These are phyloP conservation scores for Naegleria gruberi DNA, from an alignment of 208 protist species.

Conservation along the genomic window DNA sequence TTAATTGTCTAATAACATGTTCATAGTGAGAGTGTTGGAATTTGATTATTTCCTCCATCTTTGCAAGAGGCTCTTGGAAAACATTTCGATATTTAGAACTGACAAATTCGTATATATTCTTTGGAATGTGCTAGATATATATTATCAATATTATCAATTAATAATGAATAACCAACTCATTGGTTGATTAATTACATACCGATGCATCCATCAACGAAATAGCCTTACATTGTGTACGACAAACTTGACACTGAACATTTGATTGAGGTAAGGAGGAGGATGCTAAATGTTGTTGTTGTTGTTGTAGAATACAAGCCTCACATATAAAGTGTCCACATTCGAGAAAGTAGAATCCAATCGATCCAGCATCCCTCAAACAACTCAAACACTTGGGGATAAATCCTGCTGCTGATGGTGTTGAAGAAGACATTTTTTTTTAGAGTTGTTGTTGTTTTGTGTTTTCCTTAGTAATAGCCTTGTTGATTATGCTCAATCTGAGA, in stretches of 20 bases:
- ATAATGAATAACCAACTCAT: background rate
- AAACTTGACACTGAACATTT: background rate
- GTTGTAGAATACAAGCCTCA: background rate
- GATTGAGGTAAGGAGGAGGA: too few species aligned
- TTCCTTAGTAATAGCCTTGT: too few species aligned
- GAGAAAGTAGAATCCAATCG: background rate
- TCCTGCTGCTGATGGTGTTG: too few species aligned
- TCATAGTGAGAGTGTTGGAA: background rate
- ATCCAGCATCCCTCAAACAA: background rate
- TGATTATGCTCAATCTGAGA: too few species aligned
- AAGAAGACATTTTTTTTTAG: too few species aligned
- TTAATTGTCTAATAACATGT: background rate
- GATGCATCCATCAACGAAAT: background rate
- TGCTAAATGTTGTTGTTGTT: background rate
- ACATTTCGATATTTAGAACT: background rate
- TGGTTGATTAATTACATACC: background rate
- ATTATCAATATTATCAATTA: too few species aligned
- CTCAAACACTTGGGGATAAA: background rate
- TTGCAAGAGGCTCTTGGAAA: background rate
- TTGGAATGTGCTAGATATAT: background rate
- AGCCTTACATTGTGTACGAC: background rate
- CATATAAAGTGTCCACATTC: background rate
- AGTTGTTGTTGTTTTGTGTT: too few species aligned
- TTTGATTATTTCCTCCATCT: background rate
- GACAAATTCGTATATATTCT: background rate